Percentiles rank a stretch among this genome's conserved stretches.
Evolutionary conservation across 1,284 basidiomycete species (phyloP).

Genomic region (Calocybe gambosa): DNA sequence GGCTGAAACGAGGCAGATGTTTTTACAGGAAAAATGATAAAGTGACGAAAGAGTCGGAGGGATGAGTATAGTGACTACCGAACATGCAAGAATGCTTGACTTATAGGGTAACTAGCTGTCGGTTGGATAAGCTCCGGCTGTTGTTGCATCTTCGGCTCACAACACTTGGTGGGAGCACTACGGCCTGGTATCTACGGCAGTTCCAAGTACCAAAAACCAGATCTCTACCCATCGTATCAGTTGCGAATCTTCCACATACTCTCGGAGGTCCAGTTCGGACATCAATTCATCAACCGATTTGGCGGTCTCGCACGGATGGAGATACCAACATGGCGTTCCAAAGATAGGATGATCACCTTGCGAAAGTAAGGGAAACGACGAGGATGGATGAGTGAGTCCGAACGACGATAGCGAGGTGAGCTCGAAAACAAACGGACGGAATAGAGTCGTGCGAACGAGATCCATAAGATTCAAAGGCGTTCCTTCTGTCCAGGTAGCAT

Average conservation of each 20-base stretch:
- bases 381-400: slow-evolving; percentile 42
- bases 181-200: slow-evolving; percentile 45
- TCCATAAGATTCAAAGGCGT: slow-evolving; percentile 50
- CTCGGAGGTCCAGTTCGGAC: slow-evolving; percentile 32
- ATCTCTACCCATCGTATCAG: slow-evolving; percentile 52
- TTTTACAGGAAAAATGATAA: not conserved
- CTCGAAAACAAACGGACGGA: slow-evolving; percentile 43
- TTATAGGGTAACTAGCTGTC: slow-evolving; percentile 5
- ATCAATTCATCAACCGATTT: slow-evolving; percentile 61
- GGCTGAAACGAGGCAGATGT: slow-evolving; percentile 3
- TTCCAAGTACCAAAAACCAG: slow-evolving; percentile 71
- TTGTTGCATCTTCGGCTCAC: slow-evolving; percentile 23
- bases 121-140: slow-evolving; percentile 24
- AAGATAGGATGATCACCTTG: slow-evolving; percentile 79
- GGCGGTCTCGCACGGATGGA: slow-evolving; percentile 77
- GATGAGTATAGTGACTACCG: too few species aligned
- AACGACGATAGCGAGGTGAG: slow-evolving; percentile 42
- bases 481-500: slow-evolving; percentile 45
- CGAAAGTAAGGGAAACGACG: slow-evolving; percentile 67
- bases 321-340: slow-evolving; percentile 69
- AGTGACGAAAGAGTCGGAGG: not conserved
- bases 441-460: slow-evolving; percentile 51
- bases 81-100: not conserved
- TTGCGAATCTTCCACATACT: slow-evolving; percentile 24
- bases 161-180: slow-evolving; percentile 17